phyloP scores from a whole-genome alignment of 768 basidiomycete genomes.

The Rhodocollybia butyracea region DNA sequence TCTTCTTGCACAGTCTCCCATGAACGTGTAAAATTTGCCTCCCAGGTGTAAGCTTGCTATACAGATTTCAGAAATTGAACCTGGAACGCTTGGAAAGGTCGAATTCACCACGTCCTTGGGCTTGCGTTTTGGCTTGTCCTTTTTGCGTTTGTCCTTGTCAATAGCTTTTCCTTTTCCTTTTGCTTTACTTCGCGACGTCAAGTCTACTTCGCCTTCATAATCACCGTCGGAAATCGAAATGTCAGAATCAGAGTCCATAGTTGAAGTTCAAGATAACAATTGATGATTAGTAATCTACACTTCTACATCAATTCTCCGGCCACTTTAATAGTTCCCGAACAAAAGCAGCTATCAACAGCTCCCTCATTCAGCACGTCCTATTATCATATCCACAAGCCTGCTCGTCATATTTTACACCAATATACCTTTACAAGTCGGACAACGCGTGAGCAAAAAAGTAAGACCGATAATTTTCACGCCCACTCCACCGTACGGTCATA shows the following conservation, averaged over 20 bases:
- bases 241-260: constrained; percentile 75
- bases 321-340: no score
- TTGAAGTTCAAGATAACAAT: constrained; percentile 46
- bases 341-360: no score
- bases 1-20: constrained; percentile 99
- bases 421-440: no score
- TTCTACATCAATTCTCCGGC: no score
- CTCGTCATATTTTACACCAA: no score
- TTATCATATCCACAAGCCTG: no score
- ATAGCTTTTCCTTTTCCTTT: constrained; percentile 53
- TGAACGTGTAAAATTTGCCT: constrained; percentile 88
- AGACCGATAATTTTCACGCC: no score
- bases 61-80: constrained; percentile 7
- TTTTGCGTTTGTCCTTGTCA: constrained; percentile 12
- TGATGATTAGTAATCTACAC: no score
- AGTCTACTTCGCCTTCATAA: constrained; percentile 22
- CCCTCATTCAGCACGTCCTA: no score
- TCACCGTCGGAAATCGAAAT: constrained; percentile 58
- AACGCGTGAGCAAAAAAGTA: no score
- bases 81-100: background rate
- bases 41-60: constrained; percentile 91
- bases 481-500: no score
- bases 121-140: constrained; percentile 27
- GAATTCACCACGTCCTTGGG: constrained; percentile 17
- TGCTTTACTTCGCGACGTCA: constrained; percentile 34